A percentile compares a stretch with the other conserved stretches of the same genome.
phyloP scores from a whole-genome alignment of 1,284 basidiomycete species.

The Inonotus hispidus region DNA sequence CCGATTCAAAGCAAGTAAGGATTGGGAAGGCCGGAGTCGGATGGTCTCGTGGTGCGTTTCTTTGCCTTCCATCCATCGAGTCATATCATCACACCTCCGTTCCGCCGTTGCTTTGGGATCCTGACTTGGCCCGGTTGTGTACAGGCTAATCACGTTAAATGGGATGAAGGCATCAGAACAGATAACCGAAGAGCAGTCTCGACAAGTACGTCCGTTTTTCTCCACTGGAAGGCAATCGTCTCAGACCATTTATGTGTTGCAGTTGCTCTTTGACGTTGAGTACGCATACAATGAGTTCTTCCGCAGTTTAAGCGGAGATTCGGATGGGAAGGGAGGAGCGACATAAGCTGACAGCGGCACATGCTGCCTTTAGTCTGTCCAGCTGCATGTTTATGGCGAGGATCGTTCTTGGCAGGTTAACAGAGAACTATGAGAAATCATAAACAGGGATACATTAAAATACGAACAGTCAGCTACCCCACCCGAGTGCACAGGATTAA shows the following conservation, averaged over 20 bases:
- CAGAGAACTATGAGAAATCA: no score
- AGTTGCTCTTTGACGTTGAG: slow-evolving; percentile 96
- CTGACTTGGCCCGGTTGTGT: background rate
- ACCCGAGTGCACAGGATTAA: background rate
- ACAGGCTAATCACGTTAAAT: slow-evolving; percentile 92
- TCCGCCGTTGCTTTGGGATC: background rate
- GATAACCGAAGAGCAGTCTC: slow-evolving; percentile 90
- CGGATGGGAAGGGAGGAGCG: slow-evolving; percentile 20
- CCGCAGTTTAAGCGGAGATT: slow-evolving; percentile 62
- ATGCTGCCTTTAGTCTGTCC: no score
- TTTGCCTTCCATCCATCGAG: background rate
- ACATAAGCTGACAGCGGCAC: background rate
- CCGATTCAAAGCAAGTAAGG: slow-evolving; percentile 86
- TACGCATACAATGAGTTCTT: slow-evolving; percentile 97
- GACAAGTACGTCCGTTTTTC: slow-evolving; percentile 57
- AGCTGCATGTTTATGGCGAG: no score
- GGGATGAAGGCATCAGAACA: slow-evolving; percentile 97
- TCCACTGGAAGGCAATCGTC: background rate
- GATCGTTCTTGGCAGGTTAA: no score
- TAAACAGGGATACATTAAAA: no score
- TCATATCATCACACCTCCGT: background rate
- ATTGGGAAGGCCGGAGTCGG: slow-evolving; percentile 91
- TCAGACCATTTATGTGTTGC: background rate
- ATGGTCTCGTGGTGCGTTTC: slow-evolving; percentile 83
- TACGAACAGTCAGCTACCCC: no score